Evolutionary conservation across 257 asterid species (phyloP).

Genomic region (Primulina huaijiensis): DNA sequence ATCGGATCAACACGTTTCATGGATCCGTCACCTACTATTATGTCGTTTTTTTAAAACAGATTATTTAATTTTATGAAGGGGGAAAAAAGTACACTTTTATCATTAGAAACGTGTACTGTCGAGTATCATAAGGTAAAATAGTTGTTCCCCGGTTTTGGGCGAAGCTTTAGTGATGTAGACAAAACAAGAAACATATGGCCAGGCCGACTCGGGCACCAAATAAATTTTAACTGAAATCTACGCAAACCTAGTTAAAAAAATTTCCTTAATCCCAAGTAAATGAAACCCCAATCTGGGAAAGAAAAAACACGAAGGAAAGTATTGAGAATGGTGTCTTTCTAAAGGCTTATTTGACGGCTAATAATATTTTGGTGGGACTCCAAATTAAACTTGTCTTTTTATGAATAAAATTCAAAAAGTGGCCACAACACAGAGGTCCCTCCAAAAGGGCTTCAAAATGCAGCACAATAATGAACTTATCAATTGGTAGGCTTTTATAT

Average conservation of each 20-base stretch:
- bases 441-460: neutral
- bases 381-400: constrained; percentile 32
- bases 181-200: neutral
- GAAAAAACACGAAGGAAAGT: neutral
- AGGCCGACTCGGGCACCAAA: neutral
- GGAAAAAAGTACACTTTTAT: no score
- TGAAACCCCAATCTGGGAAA: neutral
- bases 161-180: constrained; percentile 6
- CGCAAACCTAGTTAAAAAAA: neutral
- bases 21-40: no score
- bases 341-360: constrained; percentile 52
- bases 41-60: no score
- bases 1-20: no score
- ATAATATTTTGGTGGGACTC: constrained; percentile 35
- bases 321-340: constrained; percentile 10
- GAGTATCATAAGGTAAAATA: neutral
- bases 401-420: constrained; percentile 30
- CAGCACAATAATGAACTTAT: constrained; percentile 20
- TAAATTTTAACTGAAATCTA: neutral
- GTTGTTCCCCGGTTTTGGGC: neutral
- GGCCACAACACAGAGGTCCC: constrained; percentile 23
- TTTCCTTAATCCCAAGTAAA: neutral
- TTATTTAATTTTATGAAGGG: no score
- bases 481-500: no score
- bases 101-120: neutral